Base-by-base conservation (phyloP, 192 early-diverging fungal genomes). In the Coemansia sp. region DNA sequence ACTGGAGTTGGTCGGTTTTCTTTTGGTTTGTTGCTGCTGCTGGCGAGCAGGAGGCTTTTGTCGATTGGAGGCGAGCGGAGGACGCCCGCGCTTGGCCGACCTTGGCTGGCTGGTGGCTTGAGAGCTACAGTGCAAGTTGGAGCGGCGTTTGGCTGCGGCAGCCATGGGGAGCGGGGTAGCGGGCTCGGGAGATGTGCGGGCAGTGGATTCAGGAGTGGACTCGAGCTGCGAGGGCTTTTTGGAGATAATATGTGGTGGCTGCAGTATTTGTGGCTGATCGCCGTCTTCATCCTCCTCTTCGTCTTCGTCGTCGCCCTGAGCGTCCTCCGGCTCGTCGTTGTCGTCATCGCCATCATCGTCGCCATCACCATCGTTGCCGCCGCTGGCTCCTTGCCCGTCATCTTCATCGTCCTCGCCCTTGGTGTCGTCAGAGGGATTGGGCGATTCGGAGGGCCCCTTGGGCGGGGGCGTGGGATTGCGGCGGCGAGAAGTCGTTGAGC, bases 131-230 rank as follows among this genome's bases (percentile, higher is more conserved):
- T 24, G 48, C 23, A 26, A 13, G 11, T 24, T 10, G 24, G 48
- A 51, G 24, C 48, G 48, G 23, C 48, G 48, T 14, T 26, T 51
- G 9, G 9, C 24, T 24, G 48, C 48, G 7, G 48, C 20, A 8
- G 60, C 6, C 14, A 26, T 31, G 16, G 63, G 62, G 6, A 53
- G 46, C 10, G 65, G 58, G 20, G 65, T 48, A 23, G 63, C 26
- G 51, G 45, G 24, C 36, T 46, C 58, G 3, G 58, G 58, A 23
- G 59, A 60, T 21, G 66, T 51, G 58, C 33, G 42, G 14, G 57
- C 24, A n/a, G 59, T 59, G 21, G 66, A 67, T 26, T 58, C 66
- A 3, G 66, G 66, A 13, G 66, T 67, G 11, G 57, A 58, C 4
- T 33, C 18, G n/a, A 16, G 23, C 16, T 48, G 18, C 10, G 48